Evolutionary conservation across 805 yeast genomes (phyloP).

Genomic region (Scheffersomyces amazonensis): DNA sequence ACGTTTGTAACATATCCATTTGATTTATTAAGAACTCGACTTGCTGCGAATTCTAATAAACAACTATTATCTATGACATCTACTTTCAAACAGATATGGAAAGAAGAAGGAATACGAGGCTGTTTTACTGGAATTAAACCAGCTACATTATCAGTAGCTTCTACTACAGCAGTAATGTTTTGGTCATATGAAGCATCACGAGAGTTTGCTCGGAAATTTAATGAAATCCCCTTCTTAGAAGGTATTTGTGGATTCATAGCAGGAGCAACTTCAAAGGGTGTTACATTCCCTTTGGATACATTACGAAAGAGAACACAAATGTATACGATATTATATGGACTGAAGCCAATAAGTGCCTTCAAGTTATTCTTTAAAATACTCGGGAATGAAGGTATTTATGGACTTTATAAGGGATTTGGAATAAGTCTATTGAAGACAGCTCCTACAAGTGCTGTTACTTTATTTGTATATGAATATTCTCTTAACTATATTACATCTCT

Average conservation of each 20-base stretch:
- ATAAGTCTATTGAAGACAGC: constrained; percentile 75
- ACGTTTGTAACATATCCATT: constrained; percentile 81
- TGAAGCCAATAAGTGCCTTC: constrained; percentile 12
- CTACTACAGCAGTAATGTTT: constrained; percentile 74
- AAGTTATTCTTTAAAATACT: constrained; percentile 39
- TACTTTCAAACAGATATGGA: constrained; percentile 23
- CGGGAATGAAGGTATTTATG: constrained; percentile 56
- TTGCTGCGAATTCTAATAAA: constrained; percentile 59
- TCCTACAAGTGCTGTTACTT: constrained; percentile 69
- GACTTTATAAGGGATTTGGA: constrained; percentile 72
- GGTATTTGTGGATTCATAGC: constrained; percentile 71
- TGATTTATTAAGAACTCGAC: constrained; percentile 82
- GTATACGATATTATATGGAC: constrained; percentile 14
- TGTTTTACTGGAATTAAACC: constrained; percentile 51
- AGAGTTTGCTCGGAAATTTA: constrained; percentile 24
- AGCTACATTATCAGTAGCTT: constrained; percentile 59
- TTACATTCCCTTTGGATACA: constrained; percentile 85
- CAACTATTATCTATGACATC: constrained; percentile 36
- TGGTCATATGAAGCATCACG: constrained; percentile 59
- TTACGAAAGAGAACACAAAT: constrained; percentile 77
- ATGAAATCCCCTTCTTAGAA: constrained; percentile 40
- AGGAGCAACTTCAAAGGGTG: constrained; percentile 68
- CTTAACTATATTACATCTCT: constrained; percentile 8
- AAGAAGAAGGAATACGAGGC: constrained; percentile 38
- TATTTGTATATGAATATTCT: constrained; percentile 59